These are phyloP conservation scores for Pleurotus pulmonarius DNA, from an alignment of 768 basidiomycete genomes.

Conservation along the genomic window DNA sequence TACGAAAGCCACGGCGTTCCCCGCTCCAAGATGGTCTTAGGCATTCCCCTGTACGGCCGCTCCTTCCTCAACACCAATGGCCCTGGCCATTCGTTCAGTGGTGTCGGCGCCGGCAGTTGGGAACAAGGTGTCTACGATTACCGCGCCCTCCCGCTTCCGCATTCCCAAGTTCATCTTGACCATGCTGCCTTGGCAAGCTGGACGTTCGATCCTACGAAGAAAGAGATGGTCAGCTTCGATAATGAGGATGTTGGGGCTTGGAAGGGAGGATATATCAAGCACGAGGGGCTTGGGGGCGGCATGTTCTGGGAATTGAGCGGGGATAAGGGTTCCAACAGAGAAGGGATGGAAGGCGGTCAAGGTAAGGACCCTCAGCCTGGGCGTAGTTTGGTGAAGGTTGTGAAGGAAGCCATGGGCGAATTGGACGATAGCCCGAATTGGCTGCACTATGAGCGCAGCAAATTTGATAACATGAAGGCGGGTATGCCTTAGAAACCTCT, in stretches of 20 bases:
- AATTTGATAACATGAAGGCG: slow-evolving; percentile 75
- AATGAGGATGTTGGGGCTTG: slow-evolving; percentile 58
- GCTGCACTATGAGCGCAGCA: slow-evolving; percentile 71
- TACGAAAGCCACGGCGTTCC: slow-evolving; percentile 71
- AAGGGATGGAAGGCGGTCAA: slow-evolving; percentile 69
- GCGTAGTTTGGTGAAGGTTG: slow-evolving; percentile 64
- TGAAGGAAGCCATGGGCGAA: slow-evolving; percentile 75
- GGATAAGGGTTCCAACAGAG: slow-evolving; percentile 65
- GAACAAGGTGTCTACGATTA: slow-evolving; percentile 93
- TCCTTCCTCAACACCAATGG: slow-evolving; percentile 86
- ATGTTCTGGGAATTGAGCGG: slow-evolving; percentile 96
- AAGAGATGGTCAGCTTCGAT: slow-evolving; percentile 86
- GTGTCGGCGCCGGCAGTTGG: slow-evolving; percentile 87
- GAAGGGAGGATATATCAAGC: slow-evolving; percentile 81
- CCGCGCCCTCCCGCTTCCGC: slow-evolving; percentile 78
- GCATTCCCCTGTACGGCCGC: slow-evolving; percentile 91
- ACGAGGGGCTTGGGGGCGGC: slow-evolving; percentile 77
- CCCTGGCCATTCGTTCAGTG: slow-evolving; percentile 74
- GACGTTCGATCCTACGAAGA: slow-evolving; percentile 69
- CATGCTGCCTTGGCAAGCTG: slow-evolving; percentile 71
- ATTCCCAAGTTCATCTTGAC: slow-evolving; percentile 64
- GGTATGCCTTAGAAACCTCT: slow-evolving; percentile 43
- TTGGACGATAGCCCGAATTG: slow-evolving; percentile 75
- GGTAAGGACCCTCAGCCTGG: slow-evolving; percentile 77
- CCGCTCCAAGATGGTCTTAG: slow-evolving; percentile 79